Evolutionary conservation across 2,329 filamentous ascomycete species (phyloP).

Genomic region (Ophiosphaerella korrae): DNA sequence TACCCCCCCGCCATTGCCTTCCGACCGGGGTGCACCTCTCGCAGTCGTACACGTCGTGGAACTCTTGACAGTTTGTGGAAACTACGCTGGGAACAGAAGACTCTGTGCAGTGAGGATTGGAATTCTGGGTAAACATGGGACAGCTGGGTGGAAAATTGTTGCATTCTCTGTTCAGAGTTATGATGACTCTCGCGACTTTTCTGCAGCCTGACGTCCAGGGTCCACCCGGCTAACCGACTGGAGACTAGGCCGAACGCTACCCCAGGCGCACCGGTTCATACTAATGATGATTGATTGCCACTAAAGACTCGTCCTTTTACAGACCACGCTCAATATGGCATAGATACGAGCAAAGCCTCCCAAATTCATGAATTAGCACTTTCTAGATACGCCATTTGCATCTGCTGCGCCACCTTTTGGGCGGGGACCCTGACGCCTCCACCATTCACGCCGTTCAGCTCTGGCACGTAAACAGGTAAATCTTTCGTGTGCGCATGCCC

Average conservation of each 20-base stretch:
- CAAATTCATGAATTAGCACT: no score
- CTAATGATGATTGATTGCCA: no score
- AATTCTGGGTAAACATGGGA: conserved; percentile 36
- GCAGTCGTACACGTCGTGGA: conserved; percentile 27
- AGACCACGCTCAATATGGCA: no score
- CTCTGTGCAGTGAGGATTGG: conserved; percentile 27
- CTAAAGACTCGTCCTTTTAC: no score
- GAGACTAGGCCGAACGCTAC: conserved; percentile 4
- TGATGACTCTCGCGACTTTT: conserved; percentile 31
- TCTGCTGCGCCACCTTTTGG: conserved; percentile 5
- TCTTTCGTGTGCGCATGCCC: no score
- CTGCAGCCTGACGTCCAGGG: conserved; percentile 32
- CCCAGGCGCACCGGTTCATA: not conserved
- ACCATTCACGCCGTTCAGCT: conserved; percentile 1
- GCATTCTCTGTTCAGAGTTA: conserved; percentile 31
- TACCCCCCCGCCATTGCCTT: conserved; percentile 34
- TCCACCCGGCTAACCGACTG: conserved; percentile 17
- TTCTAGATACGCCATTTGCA: no score
- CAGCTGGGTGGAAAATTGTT: conserved; percentile 25
- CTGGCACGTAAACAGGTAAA: not conserved
- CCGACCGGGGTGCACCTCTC: conserved; percentile 11
- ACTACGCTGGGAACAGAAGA: conserved; percentile 33
- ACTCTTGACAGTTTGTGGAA: conserved; percentile 44
- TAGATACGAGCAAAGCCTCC: not conserved
- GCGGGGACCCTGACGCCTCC: conserved; percentile 6